phyloP scores from a whole-genome alignment of 305 asterid genomes.

The Petunia hybrid region DNA sequence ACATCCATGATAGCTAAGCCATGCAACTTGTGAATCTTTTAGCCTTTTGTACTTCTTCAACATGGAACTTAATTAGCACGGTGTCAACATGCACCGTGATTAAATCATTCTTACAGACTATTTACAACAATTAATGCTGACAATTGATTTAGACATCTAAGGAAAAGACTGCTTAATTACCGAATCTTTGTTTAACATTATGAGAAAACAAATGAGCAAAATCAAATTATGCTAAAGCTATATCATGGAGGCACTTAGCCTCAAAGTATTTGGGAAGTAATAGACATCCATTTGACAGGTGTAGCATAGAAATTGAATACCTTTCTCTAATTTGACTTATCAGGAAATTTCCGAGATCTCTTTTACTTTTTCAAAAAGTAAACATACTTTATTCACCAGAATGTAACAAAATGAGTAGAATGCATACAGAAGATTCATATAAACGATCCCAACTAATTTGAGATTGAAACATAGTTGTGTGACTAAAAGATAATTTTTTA shows the following conservation, averaged over 20 bases:
- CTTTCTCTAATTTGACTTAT: constrained; percentile 11
- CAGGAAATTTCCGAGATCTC: no score
- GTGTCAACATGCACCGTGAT: constrained; percentile 14
- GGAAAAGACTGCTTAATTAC: constrained; percentile 10
- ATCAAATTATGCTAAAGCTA: neutral
- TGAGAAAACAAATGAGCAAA: neutral
- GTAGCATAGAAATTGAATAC: constrained; percentile 10
- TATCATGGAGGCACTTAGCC: neutral
- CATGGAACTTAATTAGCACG: constrained; percentile 15
- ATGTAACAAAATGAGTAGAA: no score
- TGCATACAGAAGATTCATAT: neutral
- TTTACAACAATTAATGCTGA: constrained; percentile 2
- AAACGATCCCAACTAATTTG: neutral
- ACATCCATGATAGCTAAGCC: neutral
- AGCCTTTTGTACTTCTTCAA: neutral
- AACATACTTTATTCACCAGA: no score
- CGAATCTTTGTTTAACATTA: neutral
- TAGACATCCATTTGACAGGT: constrained; percentile 16
- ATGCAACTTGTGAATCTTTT: neutral
- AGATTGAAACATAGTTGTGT: neutral
- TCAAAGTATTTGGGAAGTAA: constrained; percentile 5
- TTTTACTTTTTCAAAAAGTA: no score
- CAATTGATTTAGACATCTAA: neutral
- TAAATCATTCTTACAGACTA: constrained; percentile 3
- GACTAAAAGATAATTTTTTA: no score